A percentile compares a stretch with the other conserved stretches of the same genome.
Conservation (phyloP, 139 green algal genomes). For the Tetradesmus obliquus region DNA sequence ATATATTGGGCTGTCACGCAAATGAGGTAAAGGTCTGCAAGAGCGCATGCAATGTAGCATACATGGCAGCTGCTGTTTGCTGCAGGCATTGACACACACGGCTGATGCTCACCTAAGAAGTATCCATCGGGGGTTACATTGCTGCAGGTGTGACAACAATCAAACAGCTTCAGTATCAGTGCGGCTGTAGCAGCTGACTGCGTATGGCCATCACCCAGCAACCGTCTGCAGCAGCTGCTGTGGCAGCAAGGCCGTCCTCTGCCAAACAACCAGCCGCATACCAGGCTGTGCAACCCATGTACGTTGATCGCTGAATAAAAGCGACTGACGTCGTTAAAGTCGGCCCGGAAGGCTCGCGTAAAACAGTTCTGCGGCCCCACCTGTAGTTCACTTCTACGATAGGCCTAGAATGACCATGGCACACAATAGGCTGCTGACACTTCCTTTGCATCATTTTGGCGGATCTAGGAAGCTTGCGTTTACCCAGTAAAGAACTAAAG, state of each 20-base stretch:
- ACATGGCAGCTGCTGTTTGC: neutral
- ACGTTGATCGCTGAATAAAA: neutral
- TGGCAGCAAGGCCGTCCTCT: neutral
- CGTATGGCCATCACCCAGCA: neutral
- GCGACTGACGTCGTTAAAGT: neutral
- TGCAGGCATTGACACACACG: neutral
- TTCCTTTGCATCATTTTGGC: constrained; percentile 42
- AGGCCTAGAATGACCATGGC: constrained; percentile 93
- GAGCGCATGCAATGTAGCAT: neutral
- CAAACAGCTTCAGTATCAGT: neutral
- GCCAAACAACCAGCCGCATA: neutral
- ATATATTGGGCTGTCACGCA: no score
- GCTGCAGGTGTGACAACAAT: constrained; percentile 56
- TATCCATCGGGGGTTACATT: constrained; percentile 94
- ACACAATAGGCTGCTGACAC: constrained; percentile 46
- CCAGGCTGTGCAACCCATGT: neutral
- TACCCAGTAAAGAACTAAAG: neutral
- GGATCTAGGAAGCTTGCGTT: neutral
- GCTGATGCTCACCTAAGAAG: constrained; percentile 75
- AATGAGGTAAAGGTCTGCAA: neutral
- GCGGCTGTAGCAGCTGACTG: neutral
- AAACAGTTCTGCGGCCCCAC: constrained; percentile 75
- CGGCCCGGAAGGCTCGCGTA: no score
- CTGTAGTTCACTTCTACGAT: constrained; percentile 98
- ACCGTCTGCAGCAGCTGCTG: neutral